phyloP scores from a whole-genome alignment of 78 protist species.

The Emiliania huxleyi region DNA sequence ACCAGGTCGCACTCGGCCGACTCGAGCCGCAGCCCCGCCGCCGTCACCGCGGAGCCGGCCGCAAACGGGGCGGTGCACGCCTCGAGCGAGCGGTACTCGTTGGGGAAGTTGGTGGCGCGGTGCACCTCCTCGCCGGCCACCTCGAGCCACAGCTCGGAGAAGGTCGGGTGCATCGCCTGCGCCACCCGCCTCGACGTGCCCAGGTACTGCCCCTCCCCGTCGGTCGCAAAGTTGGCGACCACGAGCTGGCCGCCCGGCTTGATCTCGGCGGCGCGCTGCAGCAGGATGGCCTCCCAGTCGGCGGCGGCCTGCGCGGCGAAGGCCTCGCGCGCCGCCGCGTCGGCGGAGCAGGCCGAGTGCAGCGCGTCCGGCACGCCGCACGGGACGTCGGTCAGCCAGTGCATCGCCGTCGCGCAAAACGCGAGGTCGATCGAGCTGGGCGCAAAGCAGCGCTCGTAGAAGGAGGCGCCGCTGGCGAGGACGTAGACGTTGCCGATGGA shows the following conservation, averaged over 20 bases:
- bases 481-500: background rate
- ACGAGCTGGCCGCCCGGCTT: background rate
- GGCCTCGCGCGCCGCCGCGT: background rate
- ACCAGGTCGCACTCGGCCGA: background rate
- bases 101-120: slow-evolving; percentile 9
- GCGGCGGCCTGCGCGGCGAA: background rate
- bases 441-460: background rate
- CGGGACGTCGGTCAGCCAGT: background rate
- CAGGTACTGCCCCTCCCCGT: background rate
- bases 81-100: background rate
- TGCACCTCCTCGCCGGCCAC: background rate
- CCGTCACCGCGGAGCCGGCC: background rate
- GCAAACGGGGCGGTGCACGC: background rate
- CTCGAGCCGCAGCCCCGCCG: background rate
- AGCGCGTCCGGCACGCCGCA: background rate
- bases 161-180: background rate
- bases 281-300: background rate
- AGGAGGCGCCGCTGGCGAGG: background rate
- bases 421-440: background rate
- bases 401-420: slow-evolving; percentile 16
- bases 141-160: background rate
- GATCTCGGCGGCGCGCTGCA: background rate
- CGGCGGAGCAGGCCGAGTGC: background rate
- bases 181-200: background rate
- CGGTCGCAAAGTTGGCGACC: background rate